Conservation (phyloP, 2,329 filamentous ascomycete species). For the Fusarium nematophilum region DNA sequence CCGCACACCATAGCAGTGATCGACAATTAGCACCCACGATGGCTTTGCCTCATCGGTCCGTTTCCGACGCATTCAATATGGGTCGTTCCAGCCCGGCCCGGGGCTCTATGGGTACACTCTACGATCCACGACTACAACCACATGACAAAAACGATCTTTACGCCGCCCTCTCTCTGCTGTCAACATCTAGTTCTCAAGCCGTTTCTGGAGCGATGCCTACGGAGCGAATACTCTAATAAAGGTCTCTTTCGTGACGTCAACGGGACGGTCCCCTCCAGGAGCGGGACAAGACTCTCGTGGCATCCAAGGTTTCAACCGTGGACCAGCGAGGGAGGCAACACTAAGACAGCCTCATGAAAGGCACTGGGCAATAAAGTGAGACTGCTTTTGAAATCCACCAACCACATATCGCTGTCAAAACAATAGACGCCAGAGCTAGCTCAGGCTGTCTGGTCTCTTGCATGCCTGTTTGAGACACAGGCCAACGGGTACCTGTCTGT, state of each 20-base stretch:
- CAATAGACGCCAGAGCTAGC: no score
- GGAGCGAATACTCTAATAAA: not conserved
- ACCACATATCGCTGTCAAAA: not conserved
- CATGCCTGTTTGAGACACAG: not conserved
- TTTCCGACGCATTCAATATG: not conserved
- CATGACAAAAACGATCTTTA: not conserved
- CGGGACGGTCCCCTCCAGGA: not conserved
- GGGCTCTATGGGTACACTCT: no score
- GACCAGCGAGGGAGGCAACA: no score
- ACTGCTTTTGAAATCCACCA: not conserved
- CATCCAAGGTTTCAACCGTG: not conserved
- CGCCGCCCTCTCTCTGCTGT: not conserved
- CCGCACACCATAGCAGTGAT: constrained; percentile 20
- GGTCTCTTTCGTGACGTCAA: not conserved
- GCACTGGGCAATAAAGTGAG: no score
- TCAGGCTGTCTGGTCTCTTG: not conserved
- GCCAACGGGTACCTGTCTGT: constrained; percentile 6
- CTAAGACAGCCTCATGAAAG: no score
- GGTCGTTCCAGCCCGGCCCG: constrained; percentile 2
- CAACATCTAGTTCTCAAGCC: not conserved
- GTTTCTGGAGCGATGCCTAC: not conserved
- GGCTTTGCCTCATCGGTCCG: not conserved
- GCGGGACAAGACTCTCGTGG: not conserved
- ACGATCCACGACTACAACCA: constrained; percentile 3
- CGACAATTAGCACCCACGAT: constrained; percentile 9